These are phyloP conservation scores for Penicillium fuscoglaucum DNA, from an alignment of 2,329 filamentous ascomycete genomes.

Conservation along the genomic window DNA sequence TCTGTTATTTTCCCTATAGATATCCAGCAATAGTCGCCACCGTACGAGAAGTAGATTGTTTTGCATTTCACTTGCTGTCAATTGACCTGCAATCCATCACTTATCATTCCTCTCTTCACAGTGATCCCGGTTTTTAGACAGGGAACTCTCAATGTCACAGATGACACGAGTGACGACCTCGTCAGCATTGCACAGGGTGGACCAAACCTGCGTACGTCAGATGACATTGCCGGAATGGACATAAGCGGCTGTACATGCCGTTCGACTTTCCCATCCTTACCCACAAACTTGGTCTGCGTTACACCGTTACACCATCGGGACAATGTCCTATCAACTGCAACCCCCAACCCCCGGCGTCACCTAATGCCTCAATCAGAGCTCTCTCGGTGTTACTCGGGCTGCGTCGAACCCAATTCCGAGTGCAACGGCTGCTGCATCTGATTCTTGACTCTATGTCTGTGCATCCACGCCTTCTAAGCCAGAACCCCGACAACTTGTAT, in stretches of 20 bases:
- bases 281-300: background rate
- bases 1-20: background rate
- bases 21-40: background rate
- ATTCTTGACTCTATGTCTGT: background rate
- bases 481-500: background rate
- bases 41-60: too few relatives aligned
- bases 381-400: background rate
- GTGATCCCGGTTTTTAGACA: background rate
- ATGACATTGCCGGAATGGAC: constrained; percentile 1
- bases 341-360: background rate
- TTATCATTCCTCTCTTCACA: background rate
- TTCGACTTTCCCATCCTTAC: background rate
- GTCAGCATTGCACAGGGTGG: background rate
- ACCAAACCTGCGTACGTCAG: background rate
- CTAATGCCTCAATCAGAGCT: background rate
- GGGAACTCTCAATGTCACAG: background rate
- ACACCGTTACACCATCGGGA: background rate
- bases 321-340: constrained; percentile 1
- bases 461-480: background rate
- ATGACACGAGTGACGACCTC: background rate
- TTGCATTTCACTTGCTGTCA: background rate
- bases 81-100: background rate
- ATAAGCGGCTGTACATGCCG: constrained; percentile 1
- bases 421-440: constrained; percentile 3
- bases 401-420: background rate